These are phyloP conservation scores for Pezicula radicicola DNA, from an alignment of 2,329 filamentous ascomycete species.

Conservation along the genomic window DNA sequence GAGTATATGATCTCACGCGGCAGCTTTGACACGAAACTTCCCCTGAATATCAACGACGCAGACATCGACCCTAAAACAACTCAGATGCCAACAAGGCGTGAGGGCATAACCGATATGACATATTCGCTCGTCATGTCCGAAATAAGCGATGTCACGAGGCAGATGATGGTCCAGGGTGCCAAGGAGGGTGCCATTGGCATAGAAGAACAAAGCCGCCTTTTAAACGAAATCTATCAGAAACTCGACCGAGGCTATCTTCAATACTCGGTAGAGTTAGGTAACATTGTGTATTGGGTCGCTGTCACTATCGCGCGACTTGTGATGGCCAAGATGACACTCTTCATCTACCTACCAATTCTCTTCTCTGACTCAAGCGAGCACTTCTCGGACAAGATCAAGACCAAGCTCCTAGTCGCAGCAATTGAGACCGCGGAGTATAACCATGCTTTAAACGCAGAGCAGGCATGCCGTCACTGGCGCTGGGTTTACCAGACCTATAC, in stretches of 20 bases:
- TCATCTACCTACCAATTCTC: conserved; percentile 50
- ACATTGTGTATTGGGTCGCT: conserved; percentile 36
- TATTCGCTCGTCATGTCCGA: conserved; percentile 26
- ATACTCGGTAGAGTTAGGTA: conserved; percentile 28
- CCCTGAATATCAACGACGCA: conserved; percentile 54
- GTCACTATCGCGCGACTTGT: conserved; percentile 43
- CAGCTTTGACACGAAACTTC: conserved; percentile 50
- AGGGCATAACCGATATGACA: conserved; percentile 52
- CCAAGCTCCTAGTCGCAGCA: conserved; percentile 45
- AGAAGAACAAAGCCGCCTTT: conserved; percentile 40
- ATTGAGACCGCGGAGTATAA: conserved; percentile 56
- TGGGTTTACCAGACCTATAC: conserved; percentile 37
- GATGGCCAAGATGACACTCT: conserved; percentile 50
- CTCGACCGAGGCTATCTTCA: conserved; percentile 42
- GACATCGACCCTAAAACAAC: conserved; percentile 47
- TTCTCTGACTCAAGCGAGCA: conserved; percentile 37
- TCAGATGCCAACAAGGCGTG: conserved; percentile 41
- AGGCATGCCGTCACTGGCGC: conserved; percentile 37
- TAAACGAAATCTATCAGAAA: conserved; percentile 42
- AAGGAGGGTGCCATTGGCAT: conserved; percentile 29
- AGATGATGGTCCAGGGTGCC: conserved; percentile 29
- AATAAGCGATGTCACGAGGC: conserved; percentile 3
- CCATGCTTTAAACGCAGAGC: conserved; percentile 49
- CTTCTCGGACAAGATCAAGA: conserved; percentile 35
- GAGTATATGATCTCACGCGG: conserved; percentile 43